Conservation (phyloP, 2,329 filamentous ascomycete species). For the Penicillium crustosum region DNA sequence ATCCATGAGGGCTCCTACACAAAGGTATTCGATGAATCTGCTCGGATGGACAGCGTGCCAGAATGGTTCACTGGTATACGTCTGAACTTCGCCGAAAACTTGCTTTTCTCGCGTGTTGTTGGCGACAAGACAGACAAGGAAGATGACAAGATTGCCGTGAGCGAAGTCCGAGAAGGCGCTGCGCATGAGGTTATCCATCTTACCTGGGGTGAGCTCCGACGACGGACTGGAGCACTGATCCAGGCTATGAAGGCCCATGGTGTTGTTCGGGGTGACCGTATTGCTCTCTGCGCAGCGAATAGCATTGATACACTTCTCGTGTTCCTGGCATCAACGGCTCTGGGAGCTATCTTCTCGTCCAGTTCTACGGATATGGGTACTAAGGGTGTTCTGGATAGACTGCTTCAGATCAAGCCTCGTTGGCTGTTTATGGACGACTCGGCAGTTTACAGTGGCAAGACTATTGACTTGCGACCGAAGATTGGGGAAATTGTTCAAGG, state of each 20-base stretch:
- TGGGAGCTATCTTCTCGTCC: constrained; percentile 74
- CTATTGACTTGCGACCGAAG: constrained; percentile 68
- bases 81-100: constrained; percentile 78
- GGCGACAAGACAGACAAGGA: constrained; percentile 62
- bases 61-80: constrained; percentile 73
- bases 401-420: constrained; percentile 72
- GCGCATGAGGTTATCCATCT: constrained; percentile 47
- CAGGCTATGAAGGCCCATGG: constrained; percentile 67
- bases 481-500: constrained; percentile 66
- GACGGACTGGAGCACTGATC: constrained; percentile 58
- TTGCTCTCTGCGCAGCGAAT: constrained; percentile 74
- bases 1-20: constrained; percentile 63
- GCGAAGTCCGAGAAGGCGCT: constrained; percentile 56
- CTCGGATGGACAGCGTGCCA: constrained; percentile 69
- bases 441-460: constrained; percentile 76
- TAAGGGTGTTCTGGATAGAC: constrained; percentile 71
- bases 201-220: constrained; percentile 67
- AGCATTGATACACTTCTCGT: constrained; percentile 71
- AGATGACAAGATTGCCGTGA: constrained; percentile 68
- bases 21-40: constrained; percentile 65
- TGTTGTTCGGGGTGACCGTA: constrained; percentile 68
- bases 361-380: constrained; percentile 82
- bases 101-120: constrained; percentile 60
- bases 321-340: constrained; percentile 66
- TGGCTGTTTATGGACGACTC: constrained; percentile 83